Conservation (phyloP, 116 monocot genomes). For the Trichopus zeylanicus region DNA sequence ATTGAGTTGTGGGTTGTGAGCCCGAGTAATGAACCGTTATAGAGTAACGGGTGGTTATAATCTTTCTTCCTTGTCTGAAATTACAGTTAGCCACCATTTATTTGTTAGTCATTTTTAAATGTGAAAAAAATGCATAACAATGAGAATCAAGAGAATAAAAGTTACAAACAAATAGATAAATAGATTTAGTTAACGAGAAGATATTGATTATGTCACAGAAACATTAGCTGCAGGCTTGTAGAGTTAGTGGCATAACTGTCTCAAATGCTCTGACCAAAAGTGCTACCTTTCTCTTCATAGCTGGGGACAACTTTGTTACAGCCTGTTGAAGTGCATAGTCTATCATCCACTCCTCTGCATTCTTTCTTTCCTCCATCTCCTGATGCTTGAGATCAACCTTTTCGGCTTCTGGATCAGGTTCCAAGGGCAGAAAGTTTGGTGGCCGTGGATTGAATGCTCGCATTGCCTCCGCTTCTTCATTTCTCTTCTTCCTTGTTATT, state of each 20-base stretch:
- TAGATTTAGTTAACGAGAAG: too few relatives aligned
- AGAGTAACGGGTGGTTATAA: too few relatives aligned
- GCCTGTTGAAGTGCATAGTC: constrained; percentile 28
- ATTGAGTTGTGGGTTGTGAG: too few relatives aligned
- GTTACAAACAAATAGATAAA: too few relatives aligned
- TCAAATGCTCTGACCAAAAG: constrained; percentile 45
- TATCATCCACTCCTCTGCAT: constrained; percentile 42
- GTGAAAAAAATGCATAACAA: too few relatives aligned
- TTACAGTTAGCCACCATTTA: too few relatives aligned
- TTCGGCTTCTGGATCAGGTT: constrained; percentile 25
- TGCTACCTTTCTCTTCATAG: constrained; percentile 27
- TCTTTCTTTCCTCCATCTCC: constrained; percentile 32
- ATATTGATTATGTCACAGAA: too few relatives aligned
- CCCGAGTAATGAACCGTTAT: too few relatives aligned
- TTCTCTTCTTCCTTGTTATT: background rate
- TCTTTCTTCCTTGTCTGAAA: too few relatives aligned
- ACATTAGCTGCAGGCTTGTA: constrained; percentile 58
- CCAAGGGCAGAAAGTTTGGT: constrained; percentile 14
- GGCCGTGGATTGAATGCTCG: constrained; percentile 28
- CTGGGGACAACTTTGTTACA: constrained; percentile 26
- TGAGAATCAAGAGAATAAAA: too few relatives aligned
- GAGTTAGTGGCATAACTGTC: constrained; percentile 30
- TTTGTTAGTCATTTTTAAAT: too few relatives aligned
- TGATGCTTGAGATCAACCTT: constrained; percentile 40
- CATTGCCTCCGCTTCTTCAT: constrained; percentile 8